A percentile compares a stretch with the other conserved stretches of the same genome.
Conservation (phyloP, 2,329 filamentous ascomycete species). For the Fusarium vanettenii region DNA sequence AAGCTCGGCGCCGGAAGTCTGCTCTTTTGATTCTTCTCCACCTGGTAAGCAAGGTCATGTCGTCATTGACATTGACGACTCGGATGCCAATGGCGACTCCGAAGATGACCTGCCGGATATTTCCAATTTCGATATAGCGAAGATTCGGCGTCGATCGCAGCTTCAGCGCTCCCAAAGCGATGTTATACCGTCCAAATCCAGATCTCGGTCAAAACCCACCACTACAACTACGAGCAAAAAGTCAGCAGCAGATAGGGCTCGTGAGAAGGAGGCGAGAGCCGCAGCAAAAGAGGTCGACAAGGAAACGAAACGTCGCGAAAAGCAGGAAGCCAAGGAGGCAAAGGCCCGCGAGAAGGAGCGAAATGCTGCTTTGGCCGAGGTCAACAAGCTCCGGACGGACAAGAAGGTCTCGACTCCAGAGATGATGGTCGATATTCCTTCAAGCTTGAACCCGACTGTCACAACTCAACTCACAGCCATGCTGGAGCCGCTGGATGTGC, state of each 20-base stretch:
- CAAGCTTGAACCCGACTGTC: constrained; percentile 61
- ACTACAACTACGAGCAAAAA: constrained; percentile 44
- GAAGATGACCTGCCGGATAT: constrained; percentile 65
- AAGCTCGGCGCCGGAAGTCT: constrained; percentile 61
- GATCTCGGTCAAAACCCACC: constrained; percentile 28
- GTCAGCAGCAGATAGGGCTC: constrained; percentile 51
- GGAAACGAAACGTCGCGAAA: constrained; percentile 66
- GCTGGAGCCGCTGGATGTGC: constrained; percentile 62
- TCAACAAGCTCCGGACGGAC: constrained; percentile 78
- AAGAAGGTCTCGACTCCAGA: constrained; percentile 79
- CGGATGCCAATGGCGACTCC: constrained; percentile 45
- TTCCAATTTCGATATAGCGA: constrained; percentile 52
- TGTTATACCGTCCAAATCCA: constrained; percentile 33
- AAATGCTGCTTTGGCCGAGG: constrained; percentile 75
- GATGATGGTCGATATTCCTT: constrained; percentile 80
- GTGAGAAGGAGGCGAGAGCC: constrained; percentile 58
- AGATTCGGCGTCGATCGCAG: constrained; percentile 35
- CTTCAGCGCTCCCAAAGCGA: constrained; percentile 50
- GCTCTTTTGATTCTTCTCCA: constrained; percentile 33
- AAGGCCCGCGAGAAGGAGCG: constrained; percentile 72
- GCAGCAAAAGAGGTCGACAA: constrained; percentile 65
- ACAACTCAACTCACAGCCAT: constrained; percentile 61
- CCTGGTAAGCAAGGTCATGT: constrained; percentile 17
- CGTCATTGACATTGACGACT: constrained; percentile 53
- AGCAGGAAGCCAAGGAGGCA: constrained; percentile 69